Conservation (phyloP, 257 asterid species). For the Fraxinus anomala region DNA sequence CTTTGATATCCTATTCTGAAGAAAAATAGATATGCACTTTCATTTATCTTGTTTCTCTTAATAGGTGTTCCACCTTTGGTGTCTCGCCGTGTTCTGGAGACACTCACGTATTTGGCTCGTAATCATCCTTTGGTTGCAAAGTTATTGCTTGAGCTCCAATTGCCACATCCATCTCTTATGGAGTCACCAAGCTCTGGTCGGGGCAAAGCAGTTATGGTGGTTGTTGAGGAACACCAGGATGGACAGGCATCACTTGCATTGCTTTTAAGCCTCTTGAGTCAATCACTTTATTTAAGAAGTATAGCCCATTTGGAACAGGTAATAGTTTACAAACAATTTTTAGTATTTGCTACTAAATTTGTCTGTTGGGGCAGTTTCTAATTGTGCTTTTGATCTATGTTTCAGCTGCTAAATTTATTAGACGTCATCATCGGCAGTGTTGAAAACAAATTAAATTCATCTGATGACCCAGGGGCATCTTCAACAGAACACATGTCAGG, state of each 20-base stretch:
- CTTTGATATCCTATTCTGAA: neutral
- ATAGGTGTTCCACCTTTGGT: constrained; percentile 94
- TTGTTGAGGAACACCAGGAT: constrained; percentile 50
- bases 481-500: constrained; percentile 59
- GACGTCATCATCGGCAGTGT: constrained; percentile 85
- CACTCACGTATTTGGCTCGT: constrained; percentile 90
- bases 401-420: constrained; percentile 79
- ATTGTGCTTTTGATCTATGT: constrained; percentile 25
- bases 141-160: constrained; percentile 63
- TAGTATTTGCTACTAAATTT: constrained; percentile 13
- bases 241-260: constrained; percentile 65
- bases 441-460: constrained; percentile 61
- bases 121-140: constrained; percentile 85
- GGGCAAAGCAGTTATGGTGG: constrained; percentile 63
- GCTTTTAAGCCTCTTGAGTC: constrained; percentile 84
- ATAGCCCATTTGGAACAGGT: constrained; percentile 97
- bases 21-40: constrained; percentile 2
- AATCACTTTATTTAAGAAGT: constrained; percentile 88
- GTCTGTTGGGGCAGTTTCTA: constrained; percentile 14
- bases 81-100: constrained; percentile 87
- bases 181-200: constrained; percentile 47
- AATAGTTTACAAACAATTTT: constrained; percentile 26
- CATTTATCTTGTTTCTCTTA: constrained; percentile 15
- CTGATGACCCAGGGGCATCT: constrained; percentile 55
- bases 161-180: constrained; percentile 42